phyloP scores from a whole-genome alignment of 495 filamentous ascomycete species.

The Neurospora tetraspora region DNA sequence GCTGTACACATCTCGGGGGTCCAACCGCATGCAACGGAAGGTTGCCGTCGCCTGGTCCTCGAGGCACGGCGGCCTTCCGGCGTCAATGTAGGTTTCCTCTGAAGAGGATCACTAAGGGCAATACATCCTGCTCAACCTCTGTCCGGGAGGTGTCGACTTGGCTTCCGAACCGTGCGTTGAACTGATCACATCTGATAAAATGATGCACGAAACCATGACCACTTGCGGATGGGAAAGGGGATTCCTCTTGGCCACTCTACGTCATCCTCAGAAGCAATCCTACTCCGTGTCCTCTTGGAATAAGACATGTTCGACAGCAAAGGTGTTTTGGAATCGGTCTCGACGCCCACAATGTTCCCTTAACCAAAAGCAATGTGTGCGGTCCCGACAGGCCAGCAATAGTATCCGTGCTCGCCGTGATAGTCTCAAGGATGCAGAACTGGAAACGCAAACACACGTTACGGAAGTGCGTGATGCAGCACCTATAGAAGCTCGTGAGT shows the following conservation, averaged over 20 bases:
- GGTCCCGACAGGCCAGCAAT: not conserved
- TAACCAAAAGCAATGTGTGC: not conserved
- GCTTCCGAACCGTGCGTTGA: not conserved
- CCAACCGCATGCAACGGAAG: not conserved
- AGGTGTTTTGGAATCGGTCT: not conserved
- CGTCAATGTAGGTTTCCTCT: not conserved
- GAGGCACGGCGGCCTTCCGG: not conserved
- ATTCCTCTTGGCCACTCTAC: not conserved
- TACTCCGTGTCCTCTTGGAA: not conserved
- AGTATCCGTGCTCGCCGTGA: not conserved
- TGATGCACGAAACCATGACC: not conserved
- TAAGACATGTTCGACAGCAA: not conserved
- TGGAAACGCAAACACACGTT: not conserved
- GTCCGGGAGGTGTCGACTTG: not conserved
- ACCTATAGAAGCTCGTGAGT: not conserved
- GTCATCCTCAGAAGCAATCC: not conserved
- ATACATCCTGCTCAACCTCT: not conserved
- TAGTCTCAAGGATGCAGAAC: not conserved
- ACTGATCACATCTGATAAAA: not conserved
- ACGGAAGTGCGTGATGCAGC: not conserved
- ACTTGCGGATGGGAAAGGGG: not conserved
- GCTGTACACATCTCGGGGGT: not conserved
- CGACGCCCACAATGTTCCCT: not conserved
- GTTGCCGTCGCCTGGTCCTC: not conserved
- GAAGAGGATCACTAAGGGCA: not conserved